Evolutionary conservation across 495 filamentous ascomycete genomes (phyloP).

Genomic region (Daldinia loculata): DNA sequence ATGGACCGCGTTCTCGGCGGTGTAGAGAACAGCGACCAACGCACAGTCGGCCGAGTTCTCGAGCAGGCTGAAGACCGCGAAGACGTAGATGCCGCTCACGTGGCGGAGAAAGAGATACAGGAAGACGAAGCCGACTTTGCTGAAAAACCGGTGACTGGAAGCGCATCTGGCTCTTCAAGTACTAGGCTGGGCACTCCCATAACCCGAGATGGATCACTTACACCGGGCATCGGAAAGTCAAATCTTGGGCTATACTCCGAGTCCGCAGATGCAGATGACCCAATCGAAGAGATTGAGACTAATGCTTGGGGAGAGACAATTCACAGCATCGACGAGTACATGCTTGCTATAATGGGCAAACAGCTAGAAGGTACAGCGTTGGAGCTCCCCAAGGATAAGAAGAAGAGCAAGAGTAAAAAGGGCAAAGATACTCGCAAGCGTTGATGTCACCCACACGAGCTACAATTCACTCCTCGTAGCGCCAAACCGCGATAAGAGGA

Average conservation of each 20-base stretch:
- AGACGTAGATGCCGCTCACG: conserved; percentile 85
- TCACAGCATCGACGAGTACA: conserved; percentile 81
- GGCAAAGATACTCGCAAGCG: conserved; percentile 69
- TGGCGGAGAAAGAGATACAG: conserved; percentile 88
- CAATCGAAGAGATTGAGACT: conserved; percentile 58
- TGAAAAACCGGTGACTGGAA: conserved; percentile 69
- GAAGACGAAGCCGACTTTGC: conserved; percentile 91
- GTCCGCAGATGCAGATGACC: conserved; percentile 49
- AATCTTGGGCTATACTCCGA: conserved; percentile 54
- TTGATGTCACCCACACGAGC: conserved; percentile 19
- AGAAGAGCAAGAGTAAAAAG: conserved; percentile 76
- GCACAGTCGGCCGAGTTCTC: conserved; percentile 68
- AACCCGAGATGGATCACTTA: conserved; percentile 55
- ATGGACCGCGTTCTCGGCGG: conserved; percentile 87
- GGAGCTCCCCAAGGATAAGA: conserved; percentile 81
- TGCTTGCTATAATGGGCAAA: conserved; percentile 79
- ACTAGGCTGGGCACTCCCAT: conserved; percentile 55
- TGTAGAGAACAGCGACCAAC: conserved; percentile 55
- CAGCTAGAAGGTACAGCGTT: conserved; percentile 81
- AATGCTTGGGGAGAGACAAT: conserved; percentile 65
- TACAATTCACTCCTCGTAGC: too few relatives aligned
- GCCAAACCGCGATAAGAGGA: too few relatives aligned
- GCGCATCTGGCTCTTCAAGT: conserved; percentile 54
- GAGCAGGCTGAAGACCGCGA: conserved; percentile 92
- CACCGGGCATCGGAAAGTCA: conserved; percentile 46